Conservation (phyloP, 2,329 filamentous ascomycete species). For the Colletotrichum sp. region DNA sequence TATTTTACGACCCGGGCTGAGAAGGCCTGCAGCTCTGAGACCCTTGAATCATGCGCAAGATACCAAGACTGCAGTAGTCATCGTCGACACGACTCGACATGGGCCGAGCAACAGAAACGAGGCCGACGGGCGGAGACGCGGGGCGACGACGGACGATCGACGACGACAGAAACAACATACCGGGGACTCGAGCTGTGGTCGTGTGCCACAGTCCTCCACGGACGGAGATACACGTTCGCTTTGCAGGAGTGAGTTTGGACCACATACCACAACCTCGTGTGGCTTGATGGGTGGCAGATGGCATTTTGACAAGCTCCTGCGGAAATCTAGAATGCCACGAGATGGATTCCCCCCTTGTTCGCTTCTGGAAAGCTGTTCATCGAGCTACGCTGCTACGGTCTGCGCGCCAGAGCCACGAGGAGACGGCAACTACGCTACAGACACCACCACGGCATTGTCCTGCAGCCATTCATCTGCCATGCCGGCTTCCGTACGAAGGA, state of each 20-base stretch:
- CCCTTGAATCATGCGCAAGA: not conserved
- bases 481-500: not conserved
- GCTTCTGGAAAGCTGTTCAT: not conserved
- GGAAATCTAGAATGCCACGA: conserved; percentile 1
- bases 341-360: not conserved
- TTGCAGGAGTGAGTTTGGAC: not conserved
- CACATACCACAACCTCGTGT: not conserved
- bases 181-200: not conserved
- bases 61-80: not conserved
- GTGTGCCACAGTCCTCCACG: not conserved
- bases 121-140: not conserved
- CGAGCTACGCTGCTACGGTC: not conserved
- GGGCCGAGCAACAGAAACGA: not conserved
- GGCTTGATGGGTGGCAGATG: not conserved
- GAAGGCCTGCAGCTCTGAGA: not conserved
- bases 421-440: not conserved
- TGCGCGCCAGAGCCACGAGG: not conserved
- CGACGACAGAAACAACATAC: not conserved
- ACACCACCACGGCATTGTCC: not conserved
- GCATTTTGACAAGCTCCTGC: not conserved
- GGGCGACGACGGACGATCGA: not conserved
- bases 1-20: not conserved
- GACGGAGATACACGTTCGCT: not conserved
- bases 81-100: not conserved
- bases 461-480: not conserved